Evolutionary conservation across 2,329 filamentous ascomycete genomes (phyloP), one percentile per base, ranked within the genome.

Genomic region (Bipolaris sorokiniana): DNA sequence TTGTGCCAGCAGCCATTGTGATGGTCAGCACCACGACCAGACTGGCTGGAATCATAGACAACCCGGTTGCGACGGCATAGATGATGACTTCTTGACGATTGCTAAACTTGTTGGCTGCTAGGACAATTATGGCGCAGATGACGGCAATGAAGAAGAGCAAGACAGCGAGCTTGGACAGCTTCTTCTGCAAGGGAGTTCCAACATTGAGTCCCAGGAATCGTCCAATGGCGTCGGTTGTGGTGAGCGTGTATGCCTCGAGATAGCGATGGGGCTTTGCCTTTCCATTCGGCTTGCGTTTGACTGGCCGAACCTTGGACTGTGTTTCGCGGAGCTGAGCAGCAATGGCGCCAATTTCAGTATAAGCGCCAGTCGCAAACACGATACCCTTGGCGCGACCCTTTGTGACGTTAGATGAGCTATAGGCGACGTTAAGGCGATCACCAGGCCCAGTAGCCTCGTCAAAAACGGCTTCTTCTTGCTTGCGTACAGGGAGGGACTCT

Each of bases 291-390:
- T 73, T 78, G 37, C 77, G 75, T 71, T 80, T 80, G 45, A 80
- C 77, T 2, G 68, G 73, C 40, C 79, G 70, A 61, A 51, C 69
- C 66, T 61, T 69, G 46, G 56, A 63, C 16, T 57, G 45, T 53
- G 81, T 82, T 20, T 84, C 83, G 40, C 87, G 85, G 20, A 93
- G 81, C 50, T 89, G 78, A 41, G 85, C 83, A 18, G 89, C 89
- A 62, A 92, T 91, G 62, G 85, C 85, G 56, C 89, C 89, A 51
- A 92, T 88, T 69, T 91, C 87, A 11, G 90, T 91, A 55, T 82
- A 77, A 86, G 90, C 90, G 41, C 86, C 88, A 5, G 86, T 89
- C 11, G 85, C 82, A 49, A 87, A 84, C 47, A 90, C 88, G 40
- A 91, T 82, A 53, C 88, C 88, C 7, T 81, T 85, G 23, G 84